Conservation (phyloP, 2,329 filamentous ascomycete species). For the Cladosporium sp. region DNA sequence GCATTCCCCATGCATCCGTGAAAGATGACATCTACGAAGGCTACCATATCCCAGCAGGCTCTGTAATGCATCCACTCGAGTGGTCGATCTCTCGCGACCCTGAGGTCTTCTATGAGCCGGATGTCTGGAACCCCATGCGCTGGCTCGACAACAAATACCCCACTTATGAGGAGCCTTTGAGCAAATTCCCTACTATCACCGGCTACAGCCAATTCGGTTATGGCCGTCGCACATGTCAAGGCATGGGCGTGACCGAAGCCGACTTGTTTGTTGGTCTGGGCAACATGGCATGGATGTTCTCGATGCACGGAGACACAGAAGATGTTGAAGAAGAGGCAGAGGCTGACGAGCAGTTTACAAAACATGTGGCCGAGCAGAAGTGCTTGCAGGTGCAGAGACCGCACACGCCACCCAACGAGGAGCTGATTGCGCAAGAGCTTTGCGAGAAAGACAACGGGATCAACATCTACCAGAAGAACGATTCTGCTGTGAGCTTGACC, state of each 20-base stretch:
- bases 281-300: slow-evolving; percentile 44
- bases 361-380: not conserved
- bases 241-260: slow-evolving; percentile 27
- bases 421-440: not conserved
- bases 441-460: not conserved
- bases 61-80: slow-evolving; percentile 22
- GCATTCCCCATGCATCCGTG: slow-evolving; percentile 21
- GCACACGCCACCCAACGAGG: slow-evolving; percentile 1
- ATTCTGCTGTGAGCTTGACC: slow-evolving; percentile 17
- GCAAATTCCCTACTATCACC: slow-evolving; percentile 24
- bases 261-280: slow-evolving; percentile 36
- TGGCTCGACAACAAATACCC: slow-evolving; percentile 23
- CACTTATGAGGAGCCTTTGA: slow-evolving; percentile 24
- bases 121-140: slow-evolving; percentile 22
- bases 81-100: slow-evolving; percentile 24
- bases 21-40: slow-evolving; percentile 22
- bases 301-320: slow-evolving; percentile 29
- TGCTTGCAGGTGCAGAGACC: not conserved
- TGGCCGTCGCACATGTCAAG: slow-evolving; percentile 25
- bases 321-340: not conserved
- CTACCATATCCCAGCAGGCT: slow-evolving; percentile 22
- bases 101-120: slow-evolving; percentile 20
- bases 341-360: not conserved
- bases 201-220: slow-evolving; percentile 25
- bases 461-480: slow-evolving; percentile 12